Evolutionary conservation across 1,139 yeast species (phyloP).

Genomic region (Protomyces lactucae-debilis): DNA sequence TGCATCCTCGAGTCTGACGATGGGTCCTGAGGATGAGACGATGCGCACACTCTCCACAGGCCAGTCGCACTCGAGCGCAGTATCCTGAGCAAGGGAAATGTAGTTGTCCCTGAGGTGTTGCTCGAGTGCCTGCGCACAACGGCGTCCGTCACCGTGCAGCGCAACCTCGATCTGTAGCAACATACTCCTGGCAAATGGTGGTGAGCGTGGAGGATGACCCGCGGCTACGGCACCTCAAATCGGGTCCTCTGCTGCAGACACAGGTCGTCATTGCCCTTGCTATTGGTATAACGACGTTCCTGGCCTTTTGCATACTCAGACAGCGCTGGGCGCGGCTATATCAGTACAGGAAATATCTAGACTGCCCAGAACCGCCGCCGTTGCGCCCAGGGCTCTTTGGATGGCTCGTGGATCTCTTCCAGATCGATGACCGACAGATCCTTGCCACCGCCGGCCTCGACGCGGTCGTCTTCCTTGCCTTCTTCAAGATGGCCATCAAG

Average conservation of each 20-base stretch:
- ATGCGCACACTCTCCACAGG: conserved; percentile 30
- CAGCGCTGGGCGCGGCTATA: conserved; percentile 66
- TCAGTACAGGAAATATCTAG: conserved; percentile 45
- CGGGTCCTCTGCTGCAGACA: conserved; percentile 15
- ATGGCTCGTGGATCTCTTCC: conserved; percentile 67
- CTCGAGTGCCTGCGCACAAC: conserved; percentile 18
- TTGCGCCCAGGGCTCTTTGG: conserved; percentile 57
- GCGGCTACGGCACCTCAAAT: conserved; percentile 14
- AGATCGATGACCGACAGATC: conserved; percentile 67
- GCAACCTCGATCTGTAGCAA: background rate
- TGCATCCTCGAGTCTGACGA: conserved; percentile 27
- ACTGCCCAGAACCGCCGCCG: conserved; percentile 45
- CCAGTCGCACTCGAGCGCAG: conserved; percentile 21
- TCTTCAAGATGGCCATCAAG: conserved; percentile 71
- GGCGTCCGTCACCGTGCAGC: background rate
- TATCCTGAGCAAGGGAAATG: conserved; percentile 29
- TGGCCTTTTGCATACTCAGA: conserved; percentile 60
- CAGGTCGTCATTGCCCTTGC: conserved; percentile 59
- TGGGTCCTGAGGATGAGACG: conserved; percentile 31
- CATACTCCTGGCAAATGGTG: background rate
- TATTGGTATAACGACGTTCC: conserved; percentile 60
- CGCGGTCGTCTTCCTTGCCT: conserved; percentile 79
- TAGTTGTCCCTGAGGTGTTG: conserved; percentile 31
- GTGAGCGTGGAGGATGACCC: conserved; percentile 7
- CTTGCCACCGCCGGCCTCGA: conserved; percentile 89